Base-by-base conservation (phyloP, 805 yeast genomes). In the Metschnikowia proteae region DNA sequence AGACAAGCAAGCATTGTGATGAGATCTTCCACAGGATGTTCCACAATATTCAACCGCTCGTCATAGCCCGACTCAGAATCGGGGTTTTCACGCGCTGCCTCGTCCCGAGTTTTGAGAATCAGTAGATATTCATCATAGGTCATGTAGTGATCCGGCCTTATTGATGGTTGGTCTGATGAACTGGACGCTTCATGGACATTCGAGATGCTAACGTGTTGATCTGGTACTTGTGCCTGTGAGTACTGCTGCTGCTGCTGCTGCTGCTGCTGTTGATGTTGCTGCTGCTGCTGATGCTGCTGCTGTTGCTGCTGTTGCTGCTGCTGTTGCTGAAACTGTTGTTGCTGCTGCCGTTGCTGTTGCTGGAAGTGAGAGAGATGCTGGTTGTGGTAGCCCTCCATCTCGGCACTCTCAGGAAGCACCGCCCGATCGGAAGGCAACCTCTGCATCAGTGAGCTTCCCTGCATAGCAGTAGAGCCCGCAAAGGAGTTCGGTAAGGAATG, bases 1-100 rank as follows among this genome's bases (percentile, higher is more conserved):
- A 92, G 73, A 6, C 95, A 84, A 22, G 96, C 81, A 45, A 92
- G 75, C 97, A 94, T 92, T 39, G 82, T 66, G 38, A 94, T 74
- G 27, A 94, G 75, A 54, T 87, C 92, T 50, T 83, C 81, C 1
- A 88, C 89, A 1, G 96, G 91, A 61, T 83, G 88, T 38, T 84
- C 85, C 8, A 89, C 90, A 41, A 92, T 87, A 61, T 89, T 86
- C 52, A 84, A 68, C 57, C 81, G 86, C 35, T 78, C 83, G 28
- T 71, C 78, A 49, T 68, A 60, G 9, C 49, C 52, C n/a, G 46
- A 43, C 7, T 48, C 50, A 27, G 48, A 41, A 5, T 49, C 51
- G 7, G 52, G 57, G 11, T 54, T 48, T 9, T 46, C 52, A 25
- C 40, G 46, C 31, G 31, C 51, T 23, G 32, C 46, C 23, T 51